phyloP scores from a whole-genome alignment of 495 filamentous ascomycete genomes.

The Xylaria sp. region DNA sequence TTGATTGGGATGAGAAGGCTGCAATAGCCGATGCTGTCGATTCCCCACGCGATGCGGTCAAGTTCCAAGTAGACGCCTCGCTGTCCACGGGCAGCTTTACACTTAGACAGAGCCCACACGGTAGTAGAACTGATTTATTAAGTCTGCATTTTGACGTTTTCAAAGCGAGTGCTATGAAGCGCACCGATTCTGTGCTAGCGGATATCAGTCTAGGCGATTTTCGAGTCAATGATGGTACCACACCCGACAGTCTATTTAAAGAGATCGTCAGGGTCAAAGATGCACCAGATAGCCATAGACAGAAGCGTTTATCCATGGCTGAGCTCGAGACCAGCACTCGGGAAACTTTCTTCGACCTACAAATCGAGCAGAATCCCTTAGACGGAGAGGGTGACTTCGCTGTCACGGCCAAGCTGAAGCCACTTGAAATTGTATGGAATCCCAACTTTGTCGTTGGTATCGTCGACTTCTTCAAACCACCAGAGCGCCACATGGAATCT shows the following conservation, averaged over 20 bases:
- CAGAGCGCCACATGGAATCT: slow-evolving; percentile 97
- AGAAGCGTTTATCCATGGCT: slow-evolving; percentile 61
- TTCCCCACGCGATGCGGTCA: slow-evolving; percentile 85
- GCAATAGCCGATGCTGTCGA: slow-evolving; percentile 86
- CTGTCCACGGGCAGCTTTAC: slow-evolving; percentile 94
- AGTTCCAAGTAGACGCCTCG: slow-evolving; percentile 88
- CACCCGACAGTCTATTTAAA: slow-evolving; percentile 83
- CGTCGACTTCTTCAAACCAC: slow-evolving; percentile 92
- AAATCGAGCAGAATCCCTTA: slow-evolving; percentile 93
- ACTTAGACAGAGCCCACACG: slow-evolving; percentile 85
- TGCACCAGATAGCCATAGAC: slow-evolving; percentile 61
- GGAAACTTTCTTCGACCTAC: slow-evolving; percentile 88
- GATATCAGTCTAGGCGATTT: slow-evolving; percentile 91
- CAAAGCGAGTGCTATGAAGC: slow-evolving; percentile 82
- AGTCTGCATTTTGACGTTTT: slow-evolving; percentile 94
- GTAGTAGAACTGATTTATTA: slow-evolving; percentile 76
- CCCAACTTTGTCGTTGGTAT: slow-evolving; percentile 89
- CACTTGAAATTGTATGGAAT: slow-evolving; percentile 96
- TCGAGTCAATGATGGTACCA: slow-evolving; percentile 94
- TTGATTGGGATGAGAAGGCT: slow-evolving; percentile 98
- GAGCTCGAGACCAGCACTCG: slow-evolving; percentile 65
- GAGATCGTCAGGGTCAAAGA: slow-evolving; percentile 97
- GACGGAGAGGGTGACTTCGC: slow-evolving; percentile 91
- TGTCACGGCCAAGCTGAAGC: slow-evolving; percentile 88
- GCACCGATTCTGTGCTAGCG: slow-evolving; percentile 86